Base-by-base conservation (phyloP, 2,329 filamentous ascomycete species). In the Aschersonia sp. region DNA sequence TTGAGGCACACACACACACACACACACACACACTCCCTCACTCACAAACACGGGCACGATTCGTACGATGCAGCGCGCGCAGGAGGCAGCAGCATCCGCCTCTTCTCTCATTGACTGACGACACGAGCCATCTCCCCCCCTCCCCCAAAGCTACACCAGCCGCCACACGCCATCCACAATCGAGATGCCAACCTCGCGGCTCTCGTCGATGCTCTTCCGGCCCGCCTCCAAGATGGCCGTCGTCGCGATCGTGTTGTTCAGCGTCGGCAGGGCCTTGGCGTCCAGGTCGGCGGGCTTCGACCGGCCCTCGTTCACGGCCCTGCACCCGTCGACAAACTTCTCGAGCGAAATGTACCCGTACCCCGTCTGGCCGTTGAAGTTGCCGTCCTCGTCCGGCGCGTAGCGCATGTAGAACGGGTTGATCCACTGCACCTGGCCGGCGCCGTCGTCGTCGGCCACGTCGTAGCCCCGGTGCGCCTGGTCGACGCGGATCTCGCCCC, bases 331-430 rank as follows among this genome's bases (percentile, higher is more conserved):
- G 45, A 95, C 81, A 65, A 95, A 95, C 68, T 95, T 95, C 70
- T 95, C 89, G 59, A 95, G 89, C 22, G 84, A 92, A 49, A 95
- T 78, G 66, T 95, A 95, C 35, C 89, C 89, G 62, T 95, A 95
- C 30, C 89, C 89, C 6, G 80, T 83, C 69, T 95, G 89, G 37
- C 89, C 89, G 47, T 79, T 81, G 64, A 95, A 95, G 67, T 95
- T 94, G 47, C 89, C 90, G 64, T 94, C 86, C 69, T 95, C 89
- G 59, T 95, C 88, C 22, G 89, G 88, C 10, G 88, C 86, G 59
- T 95, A 95, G 58, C 84, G 83, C 87, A 94, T 94, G 68, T 94
- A 94, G 67, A 94, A 94, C 62, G 89, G 89, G 65, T 95, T 95
- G 64, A 86, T 84, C 87, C 88, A 95, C 61, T 83, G 76, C 51